Conservation (phyloP, 305 asterid species). For the Fraxinus velutina region DNA sequence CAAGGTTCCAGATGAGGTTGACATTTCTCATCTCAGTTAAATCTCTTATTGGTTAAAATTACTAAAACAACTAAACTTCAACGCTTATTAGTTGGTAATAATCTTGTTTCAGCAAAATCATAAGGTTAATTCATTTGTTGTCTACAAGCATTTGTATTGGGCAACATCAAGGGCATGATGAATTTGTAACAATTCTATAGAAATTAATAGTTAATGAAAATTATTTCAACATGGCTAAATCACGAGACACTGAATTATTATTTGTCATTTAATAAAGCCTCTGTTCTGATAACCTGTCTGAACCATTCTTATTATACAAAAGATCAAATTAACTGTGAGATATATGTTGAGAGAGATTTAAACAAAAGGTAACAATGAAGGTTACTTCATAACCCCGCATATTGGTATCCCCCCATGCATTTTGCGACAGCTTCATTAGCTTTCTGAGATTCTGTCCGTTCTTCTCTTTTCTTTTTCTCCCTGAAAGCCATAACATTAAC, state of each 20-base stretch:
- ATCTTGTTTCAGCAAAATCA: background rate
- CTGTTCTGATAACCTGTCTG: slow-evolving; percentile 16
- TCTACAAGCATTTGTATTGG: background rate
- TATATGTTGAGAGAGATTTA: background rate
- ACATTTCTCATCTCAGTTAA: slow-evolving; percentile 68
- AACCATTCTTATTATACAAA: background rate
- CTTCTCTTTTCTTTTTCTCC: slow-evolving; percentile 71
- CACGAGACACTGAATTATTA: slow-evolving; percentile 1
- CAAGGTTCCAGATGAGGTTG: slow-evolving; percentile 74
- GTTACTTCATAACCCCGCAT: slow-evolving; percentile 26
- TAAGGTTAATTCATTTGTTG: background rate
- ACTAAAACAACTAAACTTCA: background rate
- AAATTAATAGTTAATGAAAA: background rate
- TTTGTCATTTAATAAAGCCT: slow-evolving; percentile 5
- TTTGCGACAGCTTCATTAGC: slow-evolving; percentile 58
- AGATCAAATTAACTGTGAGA: background rate
- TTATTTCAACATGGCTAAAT: background rate
- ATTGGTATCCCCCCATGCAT: slow-evolving; percentile 36
- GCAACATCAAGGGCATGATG: background rate
- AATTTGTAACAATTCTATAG: background rate
- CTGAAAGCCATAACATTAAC: slow-evolving; percentile 25
- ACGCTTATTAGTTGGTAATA: background rate
- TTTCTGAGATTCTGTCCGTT: slow-evolving; percentile 58
- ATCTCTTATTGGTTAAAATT: background rate
- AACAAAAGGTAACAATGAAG: background rate